Conservation (phyloP, 768 basidiomycete genomes). For the Kondoa malvinella region DNA sequence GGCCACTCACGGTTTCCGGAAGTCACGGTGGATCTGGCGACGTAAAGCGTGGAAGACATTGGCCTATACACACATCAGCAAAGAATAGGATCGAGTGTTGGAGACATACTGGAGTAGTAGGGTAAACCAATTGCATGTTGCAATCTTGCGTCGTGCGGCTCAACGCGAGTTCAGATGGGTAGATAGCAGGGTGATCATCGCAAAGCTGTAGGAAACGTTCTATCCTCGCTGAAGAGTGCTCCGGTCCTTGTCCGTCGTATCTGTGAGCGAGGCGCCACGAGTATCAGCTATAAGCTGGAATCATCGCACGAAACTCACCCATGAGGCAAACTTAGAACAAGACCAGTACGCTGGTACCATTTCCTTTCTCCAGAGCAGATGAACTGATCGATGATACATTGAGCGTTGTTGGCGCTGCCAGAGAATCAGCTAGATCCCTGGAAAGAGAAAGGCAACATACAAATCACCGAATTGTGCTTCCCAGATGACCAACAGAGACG, state of each 20-base stretch:
- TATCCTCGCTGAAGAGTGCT: slow-evolving; percentile 87
- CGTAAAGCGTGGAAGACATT: slow-evolving; percentile 83
- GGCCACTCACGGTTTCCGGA: not conserved
- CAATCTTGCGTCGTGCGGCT: slow-evolving; percentile 96
- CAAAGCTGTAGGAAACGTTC: slow-evolving; percentile 96
- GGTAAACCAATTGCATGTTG: slow-evolving; percentile 98
- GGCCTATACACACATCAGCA: slow-evolving; percentile 11
- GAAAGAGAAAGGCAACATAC: not conserved
- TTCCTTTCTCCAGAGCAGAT: slow-evolving; percentile 93
- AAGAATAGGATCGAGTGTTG: not conserved
- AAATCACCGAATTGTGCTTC: slow-evolving; percentile 52
- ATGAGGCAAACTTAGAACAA: slow-evolving; percentile 48
- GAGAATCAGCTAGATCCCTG: not conserved
- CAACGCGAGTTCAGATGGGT: slow-evolving; percentile 72
- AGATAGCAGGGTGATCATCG: slow-evolving; percentile 85
- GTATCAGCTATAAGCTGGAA: not conserved
- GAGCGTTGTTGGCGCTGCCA: slow-evolving; percentile 94
- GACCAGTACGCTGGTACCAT: slow-evolving; percentile 83
- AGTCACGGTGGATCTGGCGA: slow-evolving; percentile 84
- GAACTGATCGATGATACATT: slow-evolving; percentile 97
- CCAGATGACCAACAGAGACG: slow-evolving; percentile 83
- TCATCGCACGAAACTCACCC: not conserved
- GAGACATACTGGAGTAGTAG: slow-evolving; percentile 70
- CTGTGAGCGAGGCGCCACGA: slow-evolving; percentile 55
- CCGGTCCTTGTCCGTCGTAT: slow-evolving; percentile 95